These are phyloP conservation scores for Aspergillus heteromorphus DNA, from an alignment of 495 filamentous ascomycete species.

Conservation along the genomic window DNA sequence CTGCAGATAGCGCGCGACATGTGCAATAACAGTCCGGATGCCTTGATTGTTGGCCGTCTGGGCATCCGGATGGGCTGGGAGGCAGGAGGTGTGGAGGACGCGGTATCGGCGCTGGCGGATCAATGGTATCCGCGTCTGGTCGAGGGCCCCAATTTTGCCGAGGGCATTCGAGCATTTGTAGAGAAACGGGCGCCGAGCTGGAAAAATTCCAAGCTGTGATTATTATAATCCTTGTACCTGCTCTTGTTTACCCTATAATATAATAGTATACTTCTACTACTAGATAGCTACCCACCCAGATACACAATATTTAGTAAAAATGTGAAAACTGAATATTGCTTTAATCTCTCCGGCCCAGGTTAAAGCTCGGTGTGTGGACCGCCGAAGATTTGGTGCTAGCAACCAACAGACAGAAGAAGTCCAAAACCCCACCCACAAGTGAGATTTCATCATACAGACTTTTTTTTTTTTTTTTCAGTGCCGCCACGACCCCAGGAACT, in stretches of 20 bases:
- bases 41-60: constrained; percentile 58
- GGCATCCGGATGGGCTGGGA: constrained; percentile 68
- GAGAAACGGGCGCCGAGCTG: constrained; percentile 71
- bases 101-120: constrained; percentile 50
- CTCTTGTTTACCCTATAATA: neutral
- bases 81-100: constrained; percentile 57
- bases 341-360: too few relatives aligned
- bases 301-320: too few relatives aligned
- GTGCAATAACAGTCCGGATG: constrained; percentile 36
- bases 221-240: too few relatives aligned
- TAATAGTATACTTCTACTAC: neutral
- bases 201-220: constrained; percentile 67
- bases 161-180: constrained; percentile 74
- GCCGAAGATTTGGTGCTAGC: too few relatives aligned
- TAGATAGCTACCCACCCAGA: neutral
- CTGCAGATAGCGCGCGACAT: constrained; percentile 7
- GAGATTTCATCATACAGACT: too few relatives aligned
- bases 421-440: too few relatives aligned
- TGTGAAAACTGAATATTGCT: too few relatives aligned
- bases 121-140: constrained; percentile 57
- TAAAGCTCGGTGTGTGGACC: too few relatives aligned
- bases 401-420: too few relatives aligned
- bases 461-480: too few relatives aligned
- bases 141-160: constrained; percentile 66
- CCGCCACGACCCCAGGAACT: too few relatives aligned